Conservation (phyloP, 75 land plant genomes). For the Pinus albicaulis region DNA sequence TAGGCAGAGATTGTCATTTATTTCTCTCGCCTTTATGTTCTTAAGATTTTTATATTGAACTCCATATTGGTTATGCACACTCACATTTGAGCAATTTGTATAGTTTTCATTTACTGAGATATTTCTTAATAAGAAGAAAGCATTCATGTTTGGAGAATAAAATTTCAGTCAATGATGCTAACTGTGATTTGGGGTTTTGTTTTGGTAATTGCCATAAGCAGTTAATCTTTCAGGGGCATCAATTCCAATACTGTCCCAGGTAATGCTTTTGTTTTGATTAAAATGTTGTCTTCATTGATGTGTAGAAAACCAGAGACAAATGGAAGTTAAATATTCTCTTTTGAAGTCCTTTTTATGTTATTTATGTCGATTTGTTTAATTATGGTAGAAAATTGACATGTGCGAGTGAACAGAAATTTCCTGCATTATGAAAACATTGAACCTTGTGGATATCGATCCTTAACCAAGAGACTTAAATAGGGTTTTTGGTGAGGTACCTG, state of each 20-base stretch:
- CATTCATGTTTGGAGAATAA: too few species aligned
- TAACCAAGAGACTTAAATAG: too few species aligned
- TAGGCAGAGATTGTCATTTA: too few species aligned
- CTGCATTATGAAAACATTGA: too few species aligned
- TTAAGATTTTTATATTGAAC: too few species aligned
- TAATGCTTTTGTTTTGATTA: constrained; percentile 15
- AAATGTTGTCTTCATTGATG: not conserved
- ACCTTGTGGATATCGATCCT: too few species aligned
- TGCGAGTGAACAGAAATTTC: not conserved
- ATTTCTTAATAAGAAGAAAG: not conserved
- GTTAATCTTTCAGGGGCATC: constrained; percentile 84
- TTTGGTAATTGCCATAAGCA: constrained; percentile 17
- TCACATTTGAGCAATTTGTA: not conserved
- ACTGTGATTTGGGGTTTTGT: not conserved
- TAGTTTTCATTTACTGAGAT: not conserved
- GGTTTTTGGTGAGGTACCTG: too few species aligned
- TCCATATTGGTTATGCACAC: not conserved
- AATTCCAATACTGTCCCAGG: constrained; percentile 88
- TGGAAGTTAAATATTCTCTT: not conserved
- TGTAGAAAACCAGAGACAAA: not conserved
- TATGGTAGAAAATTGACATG: not conserved
- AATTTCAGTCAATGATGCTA: not conserved
- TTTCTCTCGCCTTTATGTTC: too few species aligned
- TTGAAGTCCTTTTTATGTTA: not conserved
- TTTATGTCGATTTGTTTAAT: not conserved